These are phyloP conservation scores for Podospora bellae-mahoneyi DNA, from an alignment of 495 filamentous ascomycete species.

Conservation along the genomic window DNA sequence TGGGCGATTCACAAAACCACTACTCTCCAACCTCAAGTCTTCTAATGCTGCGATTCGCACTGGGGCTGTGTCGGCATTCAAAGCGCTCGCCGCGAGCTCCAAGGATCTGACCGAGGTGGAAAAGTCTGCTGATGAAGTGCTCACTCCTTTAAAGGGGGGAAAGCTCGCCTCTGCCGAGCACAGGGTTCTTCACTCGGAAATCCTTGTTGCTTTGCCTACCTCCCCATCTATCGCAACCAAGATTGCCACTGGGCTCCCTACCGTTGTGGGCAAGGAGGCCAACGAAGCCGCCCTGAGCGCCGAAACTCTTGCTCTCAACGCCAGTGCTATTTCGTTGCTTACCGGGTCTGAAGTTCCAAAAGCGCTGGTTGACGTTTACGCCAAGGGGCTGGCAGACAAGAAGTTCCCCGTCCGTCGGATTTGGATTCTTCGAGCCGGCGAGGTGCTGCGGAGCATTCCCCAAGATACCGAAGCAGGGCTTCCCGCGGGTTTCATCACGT, in stretches of 20 bases:
- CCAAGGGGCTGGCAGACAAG: constrained; percentile 83
- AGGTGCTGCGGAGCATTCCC: constrained; percentile 60
- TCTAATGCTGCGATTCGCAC: constrained; percentile 72
- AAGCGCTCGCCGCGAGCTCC: constrained; percentile 56
- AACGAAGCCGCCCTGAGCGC: constrained; percentile 77
- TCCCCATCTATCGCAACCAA: constrained; percentile 58
- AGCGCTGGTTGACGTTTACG: constrained; percentile 62
- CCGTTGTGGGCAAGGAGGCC: constrained; percentile 70
- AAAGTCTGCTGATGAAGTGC: constrained; percentile 70
- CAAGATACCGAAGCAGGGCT: constrained; percentile 42
- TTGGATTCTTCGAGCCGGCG: constrained; percentile 74
- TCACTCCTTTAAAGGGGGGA: constrained; percentile 69
- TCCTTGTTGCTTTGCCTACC: constrained; percentile 61
- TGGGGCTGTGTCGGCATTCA: constrained; percentile 71
- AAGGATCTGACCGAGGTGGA: constrained; percentile 53
- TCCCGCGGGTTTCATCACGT: constrained; percentile 47
- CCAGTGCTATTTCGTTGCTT: constrained; percentile 58
- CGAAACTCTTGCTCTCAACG: constrained; percentile 66
- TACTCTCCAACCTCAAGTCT: constrained; percentile 85
- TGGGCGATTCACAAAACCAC: constrained; percentile 71
- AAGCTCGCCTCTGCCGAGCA: constrained; percentile 82
- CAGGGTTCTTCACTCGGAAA: constrained; percentile 71
- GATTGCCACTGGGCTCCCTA: constrained; percentile 61
- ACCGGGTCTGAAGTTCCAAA: constrained; percentile 57
- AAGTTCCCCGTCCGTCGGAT: constrained; percentile 69